These are phyloP conservation scores for Penicillium decumbens DNA, from an alignment of 2,329 filamentous ascomycete species.

Conservation along the genomic window DNA sequence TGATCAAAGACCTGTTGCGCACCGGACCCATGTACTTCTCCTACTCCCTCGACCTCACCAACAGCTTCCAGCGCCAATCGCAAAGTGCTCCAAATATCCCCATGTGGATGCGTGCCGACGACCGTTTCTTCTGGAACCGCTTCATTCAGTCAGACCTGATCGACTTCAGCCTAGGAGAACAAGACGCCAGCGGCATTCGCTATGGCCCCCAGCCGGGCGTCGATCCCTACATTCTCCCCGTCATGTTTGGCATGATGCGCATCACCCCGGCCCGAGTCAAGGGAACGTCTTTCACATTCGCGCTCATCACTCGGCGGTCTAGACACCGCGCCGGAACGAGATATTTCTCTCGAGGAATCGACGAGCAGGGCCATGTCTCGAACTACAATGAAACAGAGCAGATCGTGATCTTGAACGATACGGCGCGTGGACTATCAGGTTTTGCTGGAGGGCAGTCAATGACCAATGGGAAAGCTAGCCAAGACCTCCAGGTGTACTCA, in stretches of 20 bases:
- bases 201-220: slow-evolving; percentile 63
- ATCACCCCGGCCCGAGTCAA: slow-evolving; percentile 85
- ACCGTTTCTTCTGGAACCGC: slow-evolving; percentile 98
- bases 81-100: slow-evolving; percentile 66
- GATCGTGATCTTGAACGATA: slow-evolving; percentile 81
- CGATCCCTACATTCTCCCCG: slow-evolving; percentile 89
- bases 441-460: slow-evolving; percentile 73
- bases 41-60: slow-evolving; percentile 94
- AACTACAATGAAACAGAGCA: slow-evolving; percentile 99
- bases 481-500: slow-evolving; percentile 82
- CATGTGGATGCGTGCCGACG: slow-evolving; percentile 87
- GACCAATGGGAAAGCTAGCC: slow-evolving; percentile 66
- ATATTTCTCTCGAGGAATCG: slow-evolving; percentile 90
- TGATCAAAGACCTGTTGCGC: slow-evolving; percentile 77
- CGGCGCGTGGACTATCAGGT: slow-evolving; percentile 66
- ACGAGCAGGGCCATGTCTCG: slow-evolving; percentile 90
- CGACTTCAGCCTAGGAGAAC: slow-evolving; percentile 66
- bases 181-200: slow-evolving; percentile 44
- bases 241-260: slow-evolving; percentile 94
- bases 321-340: slow-evolving; percentile 84
- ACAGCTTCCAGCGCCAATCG: slow-evolving; percentile 90
- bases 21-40: slow-evolving; percentile 95
- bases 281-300: slow-evolving; percentile 74
- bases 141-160: slow-evolving; percentile 90
- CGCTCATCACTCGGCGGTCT: slow-evolving; percentile 82